Base-by-base conservation (phyloP, 139 green algal species). In the Dunaliella primolecta region DNA sequence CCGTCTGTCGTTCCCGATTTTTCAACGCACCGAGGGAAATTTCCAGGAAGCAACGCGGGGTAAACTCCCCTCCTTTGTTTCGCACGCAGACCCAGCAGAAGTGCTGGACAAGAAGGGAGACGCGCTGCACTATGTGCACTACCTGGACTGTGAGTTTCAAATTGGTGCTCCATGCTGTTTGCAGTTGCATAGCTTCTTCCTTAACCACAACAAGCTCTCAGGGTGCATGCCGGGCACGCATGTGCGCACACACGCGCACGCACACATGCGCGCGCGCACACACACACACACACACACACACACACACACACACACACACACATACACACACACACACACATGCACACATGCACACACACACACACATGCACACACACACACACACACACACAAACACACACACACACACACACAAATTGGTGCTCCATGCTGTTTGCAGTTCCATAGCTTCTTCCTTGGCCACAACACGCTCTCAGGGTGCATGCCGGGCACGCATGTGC, bases 101-200 rank as follows among this genome's bases (percentile, higher is more conserved):
- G 81, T 93, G 29, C 35, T 93, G 2, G 86, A 92, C 3, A 88
- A 37, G 34, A 86, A 88, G 46, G 86, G 81, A 36, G 85, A 83
- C 1, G 38, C 76, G 29, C 55, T 87, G 25, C 97, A 95, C 87
- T 98, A 98, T 84, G 93, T 98, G n/a, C 95, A 98, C 87, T 98
- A 97, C 82, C 75, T 92, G 2, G 94, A 98, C 82, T 95, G 92
- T 96, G 83, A 94, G 93, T 86, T 37, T 33, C 3, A 3, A 25
- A 2, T 75, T 27, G 2, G 57, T 2, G 7, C 46, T 64, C 15
- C 15, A 15, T 7, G 46, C 46, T 64, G 46, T 64, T 64, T n/a
- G n/a, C n/a, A n/a, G n/a, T n/a, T n/a, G n/a, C n/a, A n/a, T n/a
- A n/a, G 46, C 46, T 64, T 64, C 7, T 7, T 64, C 46, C 46